Base-by-base conservation (phyloP, 2,329 filamentous ascomycete species). In the Penicillium brevicompactum region DNA sequence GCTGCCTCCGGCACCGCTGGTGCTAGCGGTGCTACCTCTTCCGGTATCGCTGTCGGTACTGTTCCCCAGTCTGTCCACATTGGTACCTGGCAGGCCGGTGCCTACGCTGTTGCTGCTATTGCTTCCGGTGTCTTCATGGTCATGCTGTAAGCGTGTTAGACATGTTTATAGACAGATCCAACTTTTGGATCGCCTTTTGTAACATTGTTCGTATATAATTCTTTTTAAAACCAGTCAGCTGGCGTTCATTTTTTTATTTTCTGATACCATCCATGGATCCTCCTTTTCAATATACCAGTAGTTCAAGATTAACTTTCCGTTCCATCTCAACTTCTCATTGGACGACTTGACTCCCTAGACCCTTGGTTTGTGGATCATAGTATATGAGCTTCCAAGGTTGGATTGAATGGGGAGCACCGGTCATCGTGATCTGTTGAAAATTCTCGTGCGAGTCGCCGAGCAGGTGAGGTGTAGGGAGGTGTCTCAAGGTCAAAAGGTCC, bases 91-190 rank as follows among this genome's bases (percentile, higher is more conserved):
- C 73, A 78, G 55, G 58, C 79, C 46, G 76, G 71, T 51, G 74
- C 71, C 13, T 80, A 80, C 64, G 51, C 78, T n/a, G 60, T 76
- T 44, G 70, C 71, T 49, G 77, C 78, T 40, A 53, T 77, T 42
- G 62, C 76, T 41, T 74, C 76, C 51, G 78, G 77, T 57, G 69
- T 69, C 49, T 76, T 75, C 54, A 80, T 80, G 77, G 70, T 80
- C 59, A 61, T 79, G 62, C 68, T 81, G 68, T 81, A 79, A 68
- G 53, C 44, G 27, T 41, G 55, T 55, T 34, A 38, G 13, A 46
- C 31, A 51, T 31, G 16, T 47, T 42, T 46, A 34, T 47, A 8
- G 41, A 45, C 34, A 18, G 32, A 13, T 16, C 16, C 42, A 24
- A 27, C 46, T 30, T 22, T 9, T 30, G 46, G 37, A 43, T 42